These are phyloP conservation scores for Mycena pura DNA, from an alignment of 768 basidiomycete genomes.

Conservation along the genomic window DNA sequence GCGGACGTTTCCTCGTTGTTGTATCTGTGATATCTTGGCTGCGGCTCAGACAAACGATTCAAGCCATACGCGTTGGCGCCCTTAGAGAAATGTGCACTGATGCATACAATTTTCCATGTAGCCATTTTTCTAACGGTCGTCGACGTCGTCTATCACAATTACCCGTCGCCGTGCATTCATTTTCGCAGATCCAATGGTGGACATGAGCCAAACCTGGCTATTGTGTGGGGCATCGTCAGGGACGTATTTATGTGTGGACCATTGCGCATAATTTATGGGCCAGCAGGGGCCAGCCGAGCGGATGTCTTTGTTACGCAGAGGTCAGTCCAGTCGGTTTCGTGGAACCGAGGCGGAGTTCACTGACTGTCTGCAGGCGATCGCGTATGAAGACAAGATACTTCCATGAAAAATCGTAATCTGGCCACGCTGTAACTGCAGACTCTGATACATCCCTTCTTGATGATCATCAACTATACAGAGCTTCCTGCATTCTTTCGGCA, in stretches of 20 bases:
- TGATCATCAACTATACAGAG: too few species aligned
- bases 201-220: neutral
- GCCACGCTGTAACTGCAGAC: too few species aligned
- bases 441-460: too few species aligned
- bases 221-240: neutral
- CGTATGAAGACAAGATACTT: too few species aligned
- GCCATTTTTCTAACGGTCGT: too few species aligned
- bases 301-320: neutral
- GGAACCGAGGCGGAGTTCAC: too few species aligned
- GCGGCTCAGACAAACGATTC: neutral
- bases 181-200: neutral
- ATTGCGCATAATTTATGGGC: conserved; percentile 4
- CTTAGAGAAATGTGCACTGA: neutral
- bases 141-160: neutral
- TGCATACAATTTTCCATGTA: neutral
- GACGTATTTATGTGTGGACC: neutral
- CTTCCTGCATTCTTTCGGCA: too few species aligned
- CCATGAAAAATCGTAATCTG: too few species aligned
- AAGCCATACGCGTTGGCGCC: conserved; percentile 9
- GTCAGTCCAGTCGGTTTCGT: neutral
- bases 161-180: neutral
- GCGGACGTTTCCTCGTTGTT: conserved; percentile 14
- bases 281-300: conserved; percentile 1
- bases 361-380: too few species aligned
- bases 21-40: conserved; percentile 7